Conservation (phyloP, 495 filamentous ascomycete species). For the Penicillium arizonense region DNA sequence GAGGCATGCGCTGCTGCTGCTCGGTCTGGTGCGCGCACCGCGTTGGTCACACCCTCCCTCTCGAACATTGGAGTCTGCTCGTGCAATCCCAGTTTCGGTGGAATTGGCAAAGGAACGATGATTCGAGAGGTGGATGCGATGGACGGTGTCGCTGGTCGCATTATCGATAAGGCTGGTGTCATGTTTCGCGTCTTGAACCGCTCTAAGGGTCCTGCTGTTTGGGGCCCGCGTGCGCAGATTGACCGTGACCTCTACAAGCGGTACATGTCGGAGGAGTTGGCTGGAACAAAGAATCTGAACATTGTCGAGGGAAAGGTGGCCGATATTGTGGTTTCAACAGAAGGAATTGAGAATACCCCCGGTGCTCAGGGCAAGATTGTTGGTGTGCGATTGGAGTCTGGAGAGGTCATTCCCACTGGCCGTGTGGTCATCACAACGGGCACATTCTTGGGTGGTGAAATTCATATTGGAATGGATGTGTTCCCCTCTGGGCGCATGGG, state of each 20-base stretch:
- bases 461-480: constrained; percentile 85
- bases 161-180: constrained; percentile 90
- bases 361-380: constrained; percentile 71
- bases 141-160: constrained; percentile 84
- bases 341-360: constrained; percentile 40
- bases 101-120: constrained; percentile 98
- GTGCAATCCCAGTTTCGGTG: constrained; percentile 96
- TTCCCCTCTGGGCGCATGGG: constrained; percentile 91
- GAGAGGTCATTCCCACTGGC: constrained; percentile 75
- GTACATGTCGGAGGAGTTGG: constrained; percentile 87
- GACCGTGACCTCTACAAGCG: constrained; percentile 87
- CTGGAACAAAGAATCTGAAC: constrained; percentile 69
- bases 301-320: constrained; percentile 86
- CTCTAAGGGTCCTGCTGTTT: constrained; percentile 91
- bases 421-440: constrained; percentile 94
- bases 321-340: constrained; percentile 73
- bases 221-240: constrained; percentile 96
- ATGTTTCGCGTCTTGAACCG: constrained; percentile 88
- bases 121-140: constrained; percentile 93
- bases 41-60: constrained; percentile 80
- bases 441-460: constrained; percentile 94
- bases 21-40: constrained; percentile 83
- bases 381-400: constrained; percentile 84
- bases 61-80: constrained; percentile 94
- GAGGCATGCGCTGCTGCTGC: constrained; percentile 95